Percentiles rank a stretch among this genome's conserved stretches.
Conservation (phyloP, 148 eudicot genomes). For the Diospyros kaki region DNA sequence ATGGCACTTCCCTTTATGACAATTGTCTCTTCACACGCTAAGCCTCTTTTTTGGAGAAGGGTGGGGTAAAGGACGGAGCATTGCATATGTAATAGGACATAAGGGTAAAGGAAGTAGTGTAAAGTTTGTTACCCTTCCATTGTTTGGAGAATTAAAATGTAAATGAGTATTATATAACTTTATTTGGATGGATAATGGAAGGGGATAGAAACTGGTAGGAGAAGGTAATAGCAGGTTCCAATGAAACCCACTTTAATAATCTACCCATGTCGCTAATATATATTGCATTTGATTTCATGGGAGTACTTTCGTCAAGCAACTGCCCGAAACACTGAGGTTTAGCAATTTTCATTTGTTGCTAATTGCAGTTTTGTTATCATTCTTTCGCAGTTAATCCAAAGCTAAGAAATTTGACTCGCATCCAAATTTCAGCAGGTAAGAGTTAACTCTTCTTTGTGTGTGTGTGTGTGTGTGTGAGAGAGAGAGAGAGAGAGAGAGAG, state of each 20-base stretch:
- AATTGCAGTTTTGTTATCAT: constrained; percentile 13
- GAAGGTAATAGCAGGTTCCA: background rate
- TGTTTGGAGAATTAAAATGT: no score
- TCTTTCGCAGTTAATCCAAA: constrained; percentile 42
- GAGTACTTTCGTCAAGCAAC: background rate
- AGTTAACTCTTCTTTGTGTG: constrained; percentile 7
- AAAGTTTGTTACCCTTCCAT: no score
- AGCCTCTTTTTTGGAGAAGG: no score
- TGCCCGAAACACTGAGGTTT: background rate
- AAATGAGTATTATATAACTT: no score
- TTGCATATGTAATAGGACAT: no score
- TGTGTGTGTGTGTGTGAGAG: no score
- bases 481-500: no score
- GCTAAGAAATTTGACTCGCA: constrained; percentile 31
- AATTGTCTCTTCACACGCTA: no score
- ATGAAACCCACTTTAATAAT: background rate
- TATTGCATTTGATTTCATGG: background rate
- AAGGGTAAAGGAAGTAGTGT: no score
- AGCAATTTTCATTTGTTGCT: background rate
- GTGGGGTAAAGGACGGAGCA: no score
- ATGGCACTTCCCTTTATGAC: no score
- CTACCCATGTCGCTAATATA: background rate
- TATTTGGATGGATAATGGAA: no score
- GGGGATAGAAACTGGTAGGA: background rate
- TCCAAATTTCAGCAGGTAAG: constrained; percentile 46